phyloP scores from a whole-genome alignment of 2,329 filamentous ascomycete genomes.

The Aphanoascus verrucosus region DNA sequence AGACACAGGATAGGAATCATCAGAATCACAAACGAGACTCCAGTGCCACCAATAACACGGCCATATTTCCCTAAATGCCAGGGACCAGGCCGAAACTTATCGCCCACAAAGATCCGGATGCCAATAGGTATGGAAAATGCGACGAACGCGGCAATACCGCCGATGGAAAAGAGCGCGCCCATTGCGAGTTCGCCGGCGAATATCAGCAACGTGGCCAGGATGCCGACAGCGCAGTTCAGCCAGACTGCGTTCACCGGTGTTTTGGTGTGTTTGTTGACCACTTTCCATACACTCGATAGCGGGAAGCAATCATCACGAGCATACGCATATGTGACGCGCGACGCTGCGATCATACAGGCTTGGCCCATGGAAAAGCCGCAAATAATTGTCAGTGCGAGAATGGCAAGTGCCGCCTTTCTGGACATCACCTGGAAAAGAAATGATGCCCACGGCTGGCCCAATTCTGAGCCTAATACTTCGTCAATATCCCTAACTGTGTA shows the following conservation, averaged over 20 bases:
- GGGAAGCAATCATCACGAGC: slow-evolving; percentile 63
- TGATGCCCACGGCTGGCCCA: slow-evolving; percentile 61
- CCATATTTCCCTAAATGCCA: slow-evolving; percentile 57
- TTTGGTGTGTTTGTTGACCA: slow-evolving; percentile 49
- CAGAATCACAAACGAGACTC: slow-evolving; percentile 50
- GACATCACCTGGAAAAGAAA: slow-evolving; percentile 57
- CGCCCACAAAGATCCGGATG: slow-evolving; percentile 42
- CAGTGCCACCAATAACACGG: slow-evolving; percentile 46
- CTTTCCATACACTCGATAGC: slow-evolving; percentile 46
- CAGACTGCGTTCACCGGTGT: slow-evolving; percentile 63
- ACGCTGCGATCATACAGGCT: slow-evolving; percentile 58
- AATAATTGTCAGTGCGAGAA: slow-evolving; percentile 56
- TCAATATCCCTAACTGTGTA: slow-evolving; percentile 59
- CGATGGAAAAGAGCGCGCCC: slow-evolving; percentile 59
- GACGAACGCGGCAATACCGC: slow-evolving; percentile 57
- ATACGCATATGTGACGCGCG: slow-evolving; percentile 61
- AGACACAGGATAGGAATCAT: slow-evolving; percentile 61
- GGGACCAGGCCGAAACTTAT: slow-evolving; percentile 54
- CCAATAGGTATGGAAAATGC: slow-evolving; percentile 36
- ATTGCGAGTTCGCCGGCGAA: slow-evolving; percentile 54
- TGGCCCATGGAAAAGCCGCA: slow-evolving; percentile 63
- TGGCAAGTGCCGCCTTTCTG: slow-evolving; percentile 49
- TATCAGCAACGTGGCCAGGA: slow-evolving; percentile 51
- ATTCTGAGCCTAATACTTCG: slow-evolving; percentile 47
- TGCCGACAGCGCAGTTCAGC: slow-evolving; percentile 52